These are phyloP conservation scores for Vaucheria bursata DNA, from an alignment of 352 stramenopile species.

Conservation along the genomic window DNA sequence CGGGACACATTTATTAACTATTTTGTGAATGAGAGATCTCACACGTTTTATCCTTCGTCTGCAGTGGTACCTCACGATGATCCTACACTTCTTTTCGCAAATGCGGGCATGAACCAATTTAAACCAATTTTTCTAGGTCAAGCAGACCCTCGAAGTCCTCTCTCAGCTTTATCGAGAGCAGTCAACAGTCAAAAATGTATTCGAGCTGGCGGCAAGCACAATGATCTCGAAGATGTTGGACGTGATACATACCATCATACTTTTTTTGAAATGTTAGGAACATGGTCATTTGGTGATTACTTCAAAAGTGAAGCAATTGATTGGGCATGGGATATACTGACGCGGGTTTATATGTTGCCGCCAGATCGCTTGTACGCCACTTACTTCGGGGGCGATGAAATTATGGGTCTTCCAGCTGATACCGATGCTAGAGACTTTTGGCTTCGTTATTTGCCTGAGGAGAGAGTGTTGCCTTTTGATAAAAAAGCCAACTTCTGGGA, in stretches of 20 bases:
- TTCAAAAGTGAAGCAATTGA: constrained; percentile 96
- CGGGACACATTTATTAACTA: constrained; percentile 94
- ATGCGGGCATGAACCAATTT: constrained; percentile 99
- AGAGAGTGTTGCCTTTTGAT: constrained; percentile 71
- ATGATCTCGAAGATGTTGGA: constrained; percentile 98
- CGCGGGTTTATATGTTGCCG: constrained; percentile 85
- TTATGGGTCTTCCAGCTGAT: constrained; percentile 61
- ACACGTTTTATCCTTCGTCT: constrained; percentile 90
- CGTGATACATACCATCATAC: constrained; percentile 99
- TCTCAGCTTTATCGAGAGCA: constrained; percentile 79
- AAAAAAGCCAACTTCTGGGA: constrained; percentile 99
- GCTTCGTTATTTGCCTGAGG: constrained; percentile 63
- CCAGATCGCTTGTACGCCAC: constrained; percentile 87
- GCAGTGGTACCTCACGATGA: constrained; percentile 92
- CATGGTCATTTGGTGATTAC: constrained; percentile 97
- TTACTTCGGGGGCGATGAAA: constrained; percentile 93
- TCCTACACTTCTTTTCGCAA: constrained; percentile 97
- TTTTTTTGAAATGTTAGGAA: constrained; percentile 99
- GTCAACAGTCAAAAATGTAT: constrained; percentile 99
- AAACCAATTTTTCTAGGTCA: constrained; percentile 98
- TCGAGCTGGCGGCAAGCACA: constrained; percentile 96
- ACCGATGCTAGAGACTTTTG: constrained; percentile 82
- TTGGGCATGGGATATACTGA: constrained; percentile 92
- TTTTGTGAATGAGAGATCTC: constrained; percentile 79
- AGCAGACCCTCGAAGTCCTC: constrained; percentile 73